Evolutionary conservation across 1,284 basidiomycete genomes (phyloP).

Genomic region (Gymnopus androsaceus): DNA sequence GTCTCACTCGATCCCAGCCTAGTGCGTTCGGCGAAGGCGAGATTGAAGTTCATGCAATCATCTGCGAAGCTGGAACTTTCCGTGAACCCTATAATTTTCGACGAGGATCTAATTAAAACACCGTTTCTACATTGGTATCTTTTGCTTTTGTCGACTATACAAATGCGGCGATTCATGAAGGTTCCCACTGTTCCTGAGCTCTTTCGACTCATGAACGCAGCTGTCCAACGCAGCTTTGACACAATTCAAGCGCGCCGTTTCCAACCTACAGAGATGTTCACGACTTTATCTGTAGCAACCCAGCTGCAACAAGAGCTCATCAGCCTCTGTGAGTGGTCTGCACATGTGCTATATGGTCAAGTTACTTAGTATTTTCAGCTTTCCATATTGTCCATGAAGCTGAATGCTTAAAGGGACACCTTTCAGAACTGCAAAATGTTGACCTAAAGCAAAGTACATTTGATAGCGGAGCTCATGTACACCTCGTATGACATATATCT

Average conservation of each 20-base stretch:
- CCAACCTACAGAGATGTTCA: neutral
- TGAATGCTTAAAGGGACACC: neutral
- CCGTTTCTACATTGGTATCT: slow-evolving; percentile 5
- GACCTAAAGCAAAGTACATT: neutral
- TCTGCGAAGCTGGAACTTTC: neutral
- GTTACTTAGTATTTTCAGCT: neutral
- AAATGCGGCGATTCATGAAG: neutral
- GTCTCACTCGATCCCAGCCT: neutral
- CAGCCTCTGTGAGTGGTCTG: neutral
- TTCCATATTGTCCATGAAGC: neutral
- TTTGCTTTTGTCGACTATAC: slow-evolving; percentile 1
- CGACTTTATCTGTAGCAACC: neutral
- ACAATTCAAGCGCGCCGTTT: neutral
- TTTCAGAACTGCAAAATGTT: neutral
- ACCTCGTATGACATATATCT: neutral
- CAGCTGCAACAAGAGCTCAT: neutral
- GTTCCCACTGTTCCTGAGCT: neutral
- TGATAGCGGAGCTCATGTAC: neutral
- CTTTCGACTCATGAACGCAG: neutral
- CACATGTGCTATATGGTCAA: too few relatives aligned
- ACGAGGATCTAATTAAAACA: slow-evolving; percentile 4
- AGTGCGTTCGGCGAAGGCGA: neutral
- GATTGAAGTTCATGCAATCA: neutral
- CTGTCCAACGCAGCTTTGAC: neutral
- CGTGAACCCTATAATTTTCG: neutral